Conservation (phyloP, 768 basidiomycete species). For the Epithele typhae region DNA sequence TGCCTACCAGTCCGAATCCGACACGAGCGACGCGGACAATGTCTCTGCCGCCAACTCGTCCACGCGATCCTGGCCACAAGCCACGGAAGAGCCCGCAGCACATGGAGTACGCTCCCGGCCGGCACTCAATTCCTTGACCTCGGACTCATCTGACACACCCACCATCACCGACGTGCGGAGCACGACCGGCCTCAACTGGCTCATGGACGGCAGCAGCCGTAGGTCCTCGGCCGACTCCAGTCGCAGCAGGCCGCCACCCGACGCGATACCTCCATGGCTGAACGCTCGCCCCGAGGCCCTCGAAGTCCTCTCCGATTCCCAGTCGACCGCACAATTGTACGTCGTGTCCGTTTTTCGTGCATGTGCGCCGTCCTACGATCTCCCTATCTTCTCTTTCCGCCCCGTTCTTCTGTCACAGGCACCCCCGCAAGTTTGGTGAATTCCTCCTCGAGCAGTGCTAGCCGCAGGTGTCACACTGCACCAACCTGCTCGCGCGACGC, state of each 20-base stretch:
- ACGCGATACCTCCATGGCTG: constrained; percentile 21
- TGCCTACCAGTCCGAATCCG: constrained; percentile 3
- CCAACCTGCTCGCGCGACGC: constrained; percentile 24
- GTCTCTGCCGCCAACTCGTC: too few species aligned
- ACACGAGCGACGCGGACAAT: constrained; percentile 2
- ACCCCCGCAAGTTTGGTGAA: constrained; percentile 26
- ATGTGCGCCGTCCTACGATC: neutral
- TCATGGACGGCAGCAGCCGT: constrained; percentile 22
- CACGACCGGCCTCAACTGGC: constrained; percentile 24
- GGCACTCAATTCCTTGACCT: too few species aligned
- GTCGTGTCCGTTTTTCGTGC: constrained; percentile 3
- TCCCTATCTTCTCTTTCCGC: neutral
- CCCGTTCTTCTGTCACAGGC: constrained; percentile 11
- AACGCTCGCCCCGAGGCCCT: constrained; percentile 16
- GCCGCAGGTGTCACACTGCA: constrained; percentile 27
- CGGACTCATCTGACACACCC: too few species aligned
- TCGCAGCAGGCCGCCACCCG: neutral
- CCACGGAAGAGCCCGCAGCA: constrained; percentile 1
- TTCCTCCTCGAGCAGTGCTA: constrained; percentile 28
- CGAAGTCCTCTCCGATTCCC: constrained; percentile 22
- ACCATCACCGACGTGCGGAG: neutral
- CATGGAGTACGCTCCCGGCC: too few species aligned
- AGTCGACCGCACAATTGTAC: constrained; percentile 29
- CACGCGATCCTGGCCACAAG: too few species aligned
- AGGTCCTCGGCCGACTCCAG: constrained; percentile 9